Evolutionary conservation across 129 eudicot genomes (phyloP), one percentile per base, ranked within the genome.

Genomic region (Lonicera japonica): DNA sequence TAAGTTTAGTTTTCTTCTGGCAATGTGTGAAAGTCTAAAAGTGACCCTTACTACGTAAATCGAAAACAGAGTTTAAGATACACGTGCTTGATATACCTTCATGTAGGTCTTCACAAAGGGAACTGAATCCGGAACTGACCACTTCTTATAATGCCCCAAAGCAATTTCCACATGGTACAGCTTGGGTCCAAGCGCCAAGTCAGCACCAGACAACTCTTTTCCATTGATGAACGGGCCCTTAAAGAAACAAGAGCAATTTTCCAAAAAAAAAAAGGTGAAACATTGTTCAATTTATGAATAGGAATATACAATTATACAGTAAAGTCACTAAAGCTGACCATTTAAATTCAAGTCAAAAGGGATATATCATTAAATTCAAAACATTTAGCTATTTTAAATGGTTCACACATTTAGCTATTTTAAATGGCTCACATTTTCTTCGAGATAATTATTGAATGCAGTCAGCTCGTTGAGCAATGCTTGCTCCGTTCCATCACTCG

Each of bases 191-290:
- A 92, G 95, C 3, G 99, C 79, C 80, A 92, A 73, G 77, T 92
- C 99, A 10, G 96, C 99, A 61, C 87, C 95, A 57, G 99, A 88
- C 41, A 92, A 56, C 64, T 60, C 65, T 67, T 85, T 69, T 10
- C 96, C 99, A 52, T 85, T 92, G 66, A 92, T 82, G 62, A 85
- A 85, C 3, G 95, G 96, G 22, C 96, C 99, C 98, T 92, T 54
- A 40, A 75, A 58, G 39, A 24, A 63, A 38, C 46, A 65, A 59
- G 18, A 63, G 21, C 68, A 56, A 60, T 23, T 3, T 29, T 29
- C 4, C 6, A 15, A 65, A 63, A 45, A 47, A 21, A 56, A 38
- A 46, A 38, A 63, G 17, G 39, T 45, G 56, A 61, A 25, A 19
- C 4, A 13, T 15, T 5, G 15, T 2, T 39, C 2, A 48, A 7